Percentiles rank a stretch among this genome's conserved stretches.
phyloP scores from a whole-genome alignment of 75 land plant genomes.

The Ceratopteris richardii region DNA sequence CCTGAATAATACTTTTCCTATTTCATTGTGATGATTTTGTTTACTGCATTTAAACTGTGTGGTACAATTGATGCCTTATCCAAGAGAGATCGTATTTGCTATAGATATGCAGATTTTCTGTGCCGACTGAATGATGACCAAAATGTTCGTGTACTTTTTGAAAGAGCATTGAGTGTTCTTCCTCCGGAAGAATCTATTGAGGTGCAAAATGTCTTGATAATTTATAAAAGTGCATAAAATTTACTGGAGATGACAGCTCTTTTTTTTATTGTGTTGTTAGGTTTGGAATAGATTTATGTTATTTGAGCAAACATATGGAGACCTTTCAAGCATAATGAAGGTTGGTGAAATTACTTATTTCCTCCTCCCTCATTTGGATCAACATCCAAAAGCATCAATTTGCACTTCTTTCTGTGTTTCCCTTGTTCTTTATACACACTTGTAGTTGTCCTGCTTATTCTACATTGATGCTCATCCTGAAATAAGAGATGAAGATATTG shows the following conservation, averaged over 20 bases:
- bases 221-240: too few species aligned
- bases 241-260: too few species aligned
- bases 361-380: neutral
- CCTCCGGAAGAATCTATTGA: constrained; percentile 89
- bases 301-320: constrained; percentile 98
- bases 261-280: constrained; percentile 23
- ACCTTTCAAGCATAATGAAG: constrained; percentile 86
- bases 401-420: too few species aligned
- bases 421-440: too few species aligned
- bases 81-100: too few species aligned
- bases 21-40: too few species aligned
- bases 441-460: too few species aligned
- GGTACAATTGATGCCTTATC: too few species aligned
- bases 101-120: constrained; percentile 95
- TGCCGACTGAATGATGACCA: constrained; percentile 96
- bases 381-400: neutral
- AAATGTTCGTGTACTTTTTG: constrained; percentile 93
- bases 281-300: constrained; percentile 86
- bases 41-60: too few species aligned
- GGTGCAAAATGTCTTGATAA: constrained; percentile 31
- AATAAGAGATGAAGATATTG: too few species aligned
- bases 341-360: constrained; percentile 18
- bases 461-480: too few species aligned
- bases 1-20: too few species aligned
- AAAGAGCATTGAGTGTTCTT: constrained; percentile 82